Evolutionary conservation across 2,329 filamentous ascomycete species (phyloP).

Genomic region (Exophiala viscosa): DNA sequence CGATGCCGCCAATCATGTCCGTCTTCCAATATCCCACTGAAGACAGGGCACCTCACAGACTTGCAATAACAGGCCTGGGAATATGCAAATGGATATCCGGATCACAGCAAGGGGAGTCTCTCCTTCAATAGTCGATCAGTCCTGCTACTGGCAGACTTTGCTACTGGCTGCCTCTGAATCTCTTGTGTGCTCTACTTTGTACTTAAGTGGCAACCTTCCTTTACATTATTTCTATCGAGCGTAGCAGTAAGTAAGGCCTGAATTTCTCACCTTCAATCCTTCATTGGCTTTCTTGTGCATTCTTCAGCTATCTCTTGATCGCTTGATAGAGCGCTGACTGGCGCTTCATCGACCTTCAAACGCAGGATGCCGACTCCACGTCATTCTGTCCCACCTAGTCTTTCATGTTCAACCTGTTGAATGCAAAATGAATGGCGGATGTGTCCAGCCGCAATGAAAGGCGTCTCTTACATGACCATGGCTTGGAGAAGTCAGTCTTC

Average conservation of each 20-base stretch:
- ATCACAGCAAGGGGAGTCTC: too few species aligned
- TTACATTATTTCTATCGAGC: too few species aligned
- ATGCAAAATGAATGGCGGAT: constrained; percentile 48
- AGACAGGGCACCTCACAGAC: not conserved
- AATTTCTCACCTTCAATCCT: not conserved
- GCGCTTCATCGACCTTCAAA: constrained; percentile 51
- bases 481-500: constrained; percentile 43
- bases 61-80: not conserved
- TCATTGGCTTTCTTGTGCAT: not conserved
- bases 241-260: too few species aligned
- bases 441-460: constrained; percentile 40
- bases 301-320: constrained; percentile 44
- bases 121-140: too few species aligned
- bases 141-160: too few species aligned
- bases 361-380: constrained; percentile 49
- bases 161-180: not conserved
- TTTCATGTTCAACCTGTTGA: constrained; percentile 48
- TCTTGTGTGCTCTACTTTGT: too few species aligned
- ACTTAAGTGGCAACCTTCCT: too few species aligned
- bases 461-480: constrained; percentile 54
- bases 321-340: constrained; percentile 40
- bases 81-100: not conserved
- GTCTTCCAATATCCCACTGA: not conserved
- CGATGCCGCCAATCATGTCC: not conserved
- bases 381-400: constrained; percentile 46